phyloP scores from a whole-genome alignment of 2,329 filamentous ascomycete species.

The Sordariomycetes sp. region DNA sequence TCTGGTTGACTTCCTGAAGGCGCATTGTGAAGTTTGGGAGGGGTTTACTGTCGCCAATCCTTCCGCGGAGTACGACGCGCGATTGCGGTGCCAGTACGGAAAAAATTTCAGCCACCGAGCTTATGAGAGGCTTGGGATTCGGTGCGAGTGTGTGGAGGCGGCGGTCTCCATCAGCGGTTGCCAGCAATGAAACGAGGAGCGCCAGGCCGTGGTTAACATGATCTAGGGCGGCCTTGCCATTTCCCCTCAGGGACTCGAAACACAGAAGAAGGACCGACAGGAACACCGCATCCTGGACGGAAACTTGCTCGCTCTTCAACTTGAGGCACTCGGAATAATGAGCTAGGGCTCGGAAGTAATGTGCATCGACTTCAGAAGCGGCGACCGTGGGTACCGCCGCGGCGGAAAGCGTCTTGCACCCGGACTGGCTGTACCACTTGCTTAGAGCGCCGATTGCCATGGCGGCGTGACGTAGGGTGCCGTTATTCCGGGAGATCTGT shows the following conservation, averaged over 20 bases:
- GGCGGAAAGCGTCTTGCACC: slow-evolving; percentile 3
- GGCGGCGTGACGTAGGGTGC: slow-evolving; percentile 15
- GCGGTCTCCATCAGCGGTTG: slow-evolving; percentile 9
- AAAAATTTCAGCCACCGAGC: slow-evolving; percentile 12
- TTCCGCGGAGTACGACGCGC: slow-evolving; percentile 11
- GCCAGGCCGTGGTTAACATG: slow-evolving; percentile 21
- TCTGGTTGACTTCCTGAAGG: slow-evolving; percentile 10
- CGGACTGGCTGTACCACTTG: slow-evolving; percentile 9
- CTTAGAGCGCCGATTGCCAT: slow-evolving; percentile 16
- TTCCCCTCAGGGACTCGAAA: slow-evolving; percentile 17
- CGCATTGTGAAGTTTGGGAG: slow-evolving; percentile 12
- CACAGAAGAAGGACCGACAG: slow-evolving; percentile 16
- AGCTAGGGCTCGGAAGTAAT: slow-evolving; percentile 18
- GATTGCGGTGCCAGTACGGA: slow-evolving; percentile 10
- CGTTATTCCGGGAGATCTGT: slow-evolving; percentile 14
- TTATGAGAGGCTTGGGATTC: slow-evolving; percentile 12
- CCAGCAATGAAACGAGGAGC: slow-evolving; percentile 17
- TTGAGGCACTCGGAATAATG: slow-evolving; percentile 21
- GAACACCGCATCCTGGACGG: slow-evolving; percentile 16
- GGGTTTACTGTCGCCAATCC: slow-evolving; percentile 9
- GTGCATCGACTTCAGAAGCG: slow-evolving; percentile 6
- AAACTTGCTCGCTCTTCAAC: slow-evolving; percentile 12
- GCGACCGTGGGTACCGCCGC: slow-evolving; percentile 2
- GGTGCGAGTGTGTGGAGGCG: slow-evolving; percentile 9
- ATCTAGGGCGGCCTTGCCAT: slow-evolving; percentile 16